Percentiles rank a stretch among this genome's conserved stretches.
phyloP scores from a whole-genome alignment of 106 monocot genomes.

The Acanthochlamys bracteata region DNA sequence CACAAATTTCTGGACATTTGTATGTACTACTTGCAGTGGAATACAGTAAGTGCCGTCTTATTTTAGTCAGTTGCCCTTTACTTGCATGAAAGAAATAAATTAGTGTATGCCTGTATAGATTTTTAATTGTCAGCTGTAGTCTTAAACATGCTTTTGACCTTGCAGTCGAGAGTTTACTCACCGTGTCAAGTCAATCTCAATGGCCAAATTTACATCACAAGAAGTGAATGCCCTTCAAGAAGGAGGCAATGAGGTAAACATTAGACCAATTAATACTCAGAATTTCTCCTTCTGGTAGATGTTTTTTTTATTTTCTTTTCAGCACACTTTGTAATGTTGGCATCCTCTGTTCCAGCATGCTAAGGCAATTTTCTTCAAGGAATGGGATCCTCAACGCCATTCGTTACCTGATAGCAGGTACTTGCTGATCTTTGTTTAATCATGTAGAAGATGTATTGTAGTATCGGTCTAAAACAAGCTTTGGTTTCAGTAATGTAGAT shows the following conservation, averaged over 20 bases:
- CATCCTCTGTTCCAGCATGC: slow-evolving; percentile 35
- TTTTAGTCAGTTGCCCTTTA: not conserved
- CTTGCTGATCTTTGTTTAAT: slow-evolving; percentile 7
- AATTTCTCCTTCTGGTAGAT: not conserved
- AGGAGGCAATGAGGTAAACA: slow-evolving; percentile 87
- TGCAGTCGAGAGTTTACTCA: slow-evolving; percentile 89
- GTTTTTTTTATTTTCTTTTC: not conserved
- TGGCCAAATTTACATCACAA: slow-evolving; percentile 87
- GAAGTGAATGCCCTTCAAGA: slow-evolving; percentile 86
- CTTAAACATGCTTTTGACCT: not conserved
- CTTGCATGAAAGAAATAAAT: too few relatives aligned
- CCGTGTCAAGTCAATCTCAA: slow-evolving; percentile 93
- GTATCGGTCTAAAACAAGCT: slow-evolving; percentile 3
- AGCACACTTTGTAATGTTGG: not conserved
- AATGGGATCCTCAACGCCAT: slow-evolving; percentile 71
- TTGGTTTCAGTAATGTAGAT: slow-evolving; percentile 58
- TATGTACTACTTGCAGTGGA: slow-evolving; percentile 75
- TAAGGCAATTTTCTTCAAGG: slow-evolving; percentile 75
- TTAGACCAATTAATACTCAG: too few relatives aligned
- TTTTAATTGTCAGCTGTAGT: too few relatives aligned
- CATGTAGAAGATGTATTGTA: not conserved
- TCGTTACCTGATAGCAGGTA: slow-evolving; percentile 88
- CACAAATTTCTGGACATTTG: slow-evolving; percentile 79
- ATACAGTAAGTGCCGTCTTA: slow-evolving; percentile 62
- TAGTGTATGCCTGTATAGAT: too few relatives aligned